Conservation (phyloP, 2,329 filamentous ascomycete species). For the Ilyonectria mors-panacis region DNA sequence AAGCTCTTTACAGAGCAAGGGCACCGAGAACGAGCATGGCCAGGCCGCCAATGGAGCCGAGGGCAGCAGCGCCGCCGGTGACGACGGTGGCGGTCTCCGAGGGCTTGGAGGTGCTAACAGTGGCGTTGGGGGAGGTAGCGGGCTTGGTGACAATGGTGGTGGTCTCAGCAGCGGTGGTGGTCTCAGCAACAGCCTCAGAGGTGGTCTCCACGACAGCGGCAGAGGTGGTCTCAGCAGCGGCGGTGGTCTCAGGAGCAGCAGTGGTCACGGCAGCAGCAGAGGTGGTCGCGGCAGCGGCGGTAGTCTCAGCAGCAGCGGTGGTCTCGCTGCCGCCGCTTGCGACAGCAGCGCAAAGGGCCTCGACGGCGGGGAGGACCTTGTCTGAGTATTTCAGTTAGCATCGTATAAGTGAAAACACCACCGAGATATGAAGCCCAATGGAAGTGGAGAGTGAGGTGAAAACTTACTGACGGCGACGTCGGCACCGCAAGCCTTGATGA, state of each 20-base stretch:
- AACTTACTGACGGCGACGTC: constrained; percentile 58
- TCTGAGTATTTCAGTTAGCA: constrained; percentile 48
- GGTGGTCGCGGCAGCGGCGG: constrained; percentile 23
- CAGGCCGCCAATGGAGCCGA: constrained; percentile 51
- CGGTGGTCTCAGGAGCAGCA: constrained; percentile 20
- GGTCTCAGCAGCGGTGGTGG: constrained; percentile 32
- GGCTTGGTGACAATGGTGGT: constrained; percentile 21
- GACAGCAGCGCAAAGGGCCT: constrained; percentile 51
- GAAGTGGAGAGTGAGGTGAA: neutral
- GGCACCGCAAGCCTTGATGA: constrained; percentile 54
- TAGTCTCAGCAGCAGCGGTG: constrained; percentile 27
- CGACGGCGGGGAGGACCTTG: constrained; percentile 57
- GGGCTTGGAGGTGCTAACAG: constrained; percentile 13
- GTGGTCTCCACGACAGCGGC: constrained; percentile 17
- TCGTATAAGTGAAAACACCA: neutral
- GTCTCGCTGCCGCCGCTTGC: constrained; percentile 26
- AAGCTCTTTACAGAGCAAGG: constrained; percentile 55
- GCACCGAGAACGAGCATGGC: constrained; percentile 52
- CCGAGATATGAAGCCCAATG: neutral
- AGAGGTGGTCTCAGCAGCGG: constrained; percentile 22
- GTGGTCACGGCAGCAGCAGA: constrained; percentile 26
- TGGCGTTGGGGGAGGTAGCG: constrained; percentile 32
- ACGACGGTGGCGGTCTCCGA: constrained; percentile 32
- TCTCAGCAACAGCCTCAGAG: constrained; percentile 9
- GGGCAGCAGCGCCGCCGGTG: constrained; percentile 50